Evolutionary conservation across 768 basidiomycete genomes (phyloP).

Genomic region (Boletus patriciae): DNA sequence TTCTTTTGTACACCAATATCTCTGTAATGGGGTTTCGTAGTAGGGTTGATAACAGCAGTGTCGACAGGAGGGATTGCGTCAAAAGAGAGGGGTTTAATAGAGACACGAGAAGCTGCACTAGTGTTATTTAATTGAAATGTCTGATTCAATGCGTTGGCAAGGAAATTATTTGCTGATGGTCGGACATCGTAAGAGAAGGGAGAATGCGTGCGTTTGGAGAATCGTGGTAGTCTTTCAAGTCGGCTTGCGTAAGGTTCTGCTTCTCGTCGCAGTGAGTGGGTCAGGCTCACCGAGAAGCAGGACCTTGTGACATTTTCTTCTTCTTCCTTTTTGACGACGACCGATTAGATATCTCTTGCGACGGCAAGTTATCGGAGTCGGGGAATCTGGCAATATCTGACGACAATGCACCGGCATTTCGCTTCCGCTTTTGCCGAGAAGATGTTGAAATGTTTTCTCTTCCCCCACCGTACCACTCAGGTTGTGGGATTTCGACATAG

Average conservation of each 20-base stretch:
- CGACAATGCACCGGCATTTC: neutral
- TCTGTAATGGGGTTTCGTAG: slow-evolving; percentile 13
- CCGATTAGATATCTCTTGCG: neutral
- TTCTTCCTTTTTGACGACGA: slow-evolving; percentile 17
- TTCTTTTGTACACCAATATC: slow-evolving; percentile 27
- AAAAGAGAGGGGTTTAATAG: slow-evolving; percentile 5
- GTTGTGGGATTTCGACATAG: slow-evolving; percentile 20
- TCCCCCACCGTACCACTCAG: slow-evolving; percentile 9
- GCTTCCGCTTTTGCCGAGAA: slow-evolving; percentile 17
- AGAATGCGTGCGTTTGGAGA: slow-evolving; percentile 1
- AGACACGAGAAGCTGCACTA: slow-evolving; percentile 8
- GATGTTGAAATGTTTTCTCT: neutral
- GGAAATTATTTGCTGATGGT: slow-evolving; percentile 5
- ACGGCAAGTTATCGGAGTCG: neutral
- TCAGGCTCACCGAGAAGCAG: slow-evolving; percentile 34
- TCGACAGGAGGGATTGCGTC: slow-evolving; percentile 2
- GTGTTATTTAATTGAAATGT: slow-evolving; percentile 28
- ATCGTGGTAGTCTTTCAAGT: slow-evolving; percentile 24
- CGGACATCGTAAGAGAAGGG: neutral
- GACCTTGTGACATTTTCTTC: slow-evolving; percentile 18
- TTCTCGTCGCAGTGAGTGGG: slow-evolving; percentile 31
- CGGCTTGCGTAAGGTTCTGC: slow-evolving; percentile 26
- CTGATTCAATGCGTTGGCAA: slow-evolving; percentile 29
- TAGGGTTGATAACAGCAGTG: neutral
- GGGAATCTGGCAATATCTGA: neutral